Evolutionary conservation across 129 eudicot species (phyloP).

Genomic region (Arctium lappa): DNA sequence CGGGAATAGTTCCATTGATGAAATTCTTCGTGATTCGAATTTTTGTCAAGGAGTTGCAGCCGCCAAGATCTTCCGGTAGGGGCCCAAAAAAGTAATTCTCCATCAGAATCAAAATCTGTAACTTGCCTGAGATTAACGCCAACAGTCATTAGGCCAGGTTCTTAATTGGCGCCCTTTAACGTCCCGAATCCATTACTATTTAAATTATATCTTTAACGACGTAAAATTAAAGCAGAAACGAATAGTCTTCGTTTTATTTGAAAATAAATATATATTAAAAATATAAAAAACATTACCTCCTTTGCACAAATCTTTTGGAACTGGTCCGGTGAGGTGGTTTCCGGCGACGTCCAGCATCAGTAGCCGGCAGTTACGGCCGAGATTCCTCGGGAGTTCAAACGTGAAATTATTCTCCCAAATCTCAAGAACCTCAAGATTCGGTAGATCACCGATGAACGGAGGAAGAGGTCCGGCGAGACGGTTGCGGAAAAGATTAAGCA

Average conservation of each 20-base stretch:
- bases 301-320: slow-evolving; percentile 62
- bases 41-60: slow-evolving; percentile 51
- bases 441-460: slow-evolving; percentile 63
- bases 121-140: slow-evolving; percentile 31
- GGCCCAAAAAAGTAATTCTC: slow-evolving; percentile 64
- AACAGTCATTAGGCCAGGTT: neutral
- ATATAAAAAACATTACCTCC: slow-evolving; percentile 38
- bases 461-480: slow-evolving; percentile 74
- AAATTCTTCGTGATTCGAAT: slow-evolving; percentile 54
- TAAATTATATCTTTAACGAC: neutral
- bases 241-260: neutral
- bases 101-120: slow-evolving; percentile 54
- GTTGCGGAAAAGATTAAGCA: slow-evolving; percentile 55
- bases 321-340: slow-evolving; percentile 68
- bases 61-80: slow-evolving; percentile 66
- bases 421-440: slow-evolving; percentile 70
- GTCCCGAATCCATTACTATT: neutral
- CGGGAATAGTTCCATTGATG: slow-evolving; percentile 67
- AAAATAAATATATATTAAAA: too few species aligned
- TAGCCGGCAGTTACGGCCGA: slow-evolving; percentile 63
- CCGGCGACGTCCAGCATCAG: slow-evolving; percentile 50
- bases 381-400: slow-evolving; percentile 55
- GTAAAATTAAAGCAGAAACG: neutral
- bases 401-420: slow-evolving; percentile 89
- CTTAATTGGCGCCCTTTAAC: neutral